A percentile compares a stretch with the other conserved stretches of the same genome.
These are phyloP conservation scores for Apium graveolens DNA, from an alignment of 129 eudicot species.

Conservation along the genomic window DNA sequence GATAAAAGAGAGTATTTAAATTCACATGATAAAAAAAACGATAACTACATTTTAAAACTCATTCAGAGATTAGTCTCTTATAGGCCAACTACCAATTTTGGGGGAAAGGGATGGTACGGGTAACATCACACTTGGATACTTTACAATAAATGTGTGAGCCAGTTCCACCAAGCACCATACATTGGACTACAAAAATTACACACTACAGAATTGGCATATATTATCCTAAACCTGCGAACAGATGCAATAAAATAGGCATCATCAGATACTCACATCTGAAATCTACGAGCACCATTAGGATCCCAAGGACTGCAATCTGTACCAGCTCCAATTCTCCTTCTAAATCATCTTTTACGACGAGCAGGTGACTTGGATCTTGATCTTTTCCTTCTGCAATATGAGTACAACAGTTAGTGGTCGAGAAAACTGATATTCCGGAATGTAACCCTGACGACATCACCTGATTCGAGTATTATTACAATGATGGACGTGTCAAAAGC, in stretches of 20 bases:
- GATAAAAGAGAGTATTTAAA: too few relatives aligned
- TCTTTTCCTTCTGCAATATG: conserved; percentile 54
- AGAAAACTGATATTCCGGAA: neutral
- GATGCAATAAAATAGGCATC: neutral
- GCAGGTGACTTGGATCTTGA: conserved; percentile 78
- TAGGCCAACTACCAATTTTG: neutral
- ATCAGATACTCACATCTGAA: neutral
- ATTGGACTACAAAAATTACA: neutral
- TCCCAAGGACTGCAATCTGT: neutral
- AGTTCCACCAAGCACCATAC: neutral
- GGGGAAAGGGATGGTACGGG: neutral
- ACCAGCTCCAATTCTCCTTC: conserved; percentile 6
- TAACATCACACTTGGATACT: neutral
- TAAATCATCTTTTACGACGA: conserved; percentile 31
- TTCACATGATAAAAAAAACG: neutral
- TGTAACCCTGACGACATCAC: conserved; percentile 20
- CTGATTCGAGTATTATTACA: conserved; percentile 13
- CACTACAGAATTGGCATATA: neutral
- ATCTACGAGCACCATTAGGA: neutral
- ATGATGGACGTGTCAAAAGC: conserved; percentile 10
- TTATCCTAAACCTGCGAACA: neutral
- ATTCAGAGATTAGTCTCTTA: neutral
- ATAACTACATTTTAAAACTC: neutral
- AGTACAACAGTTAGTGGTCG: conserved; percentile 8
- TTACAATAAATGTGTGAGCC: neutral